phyloP scores from a whole-genome alignment of 257 asterid genomes.

The Solanum virginianum region DNA sequence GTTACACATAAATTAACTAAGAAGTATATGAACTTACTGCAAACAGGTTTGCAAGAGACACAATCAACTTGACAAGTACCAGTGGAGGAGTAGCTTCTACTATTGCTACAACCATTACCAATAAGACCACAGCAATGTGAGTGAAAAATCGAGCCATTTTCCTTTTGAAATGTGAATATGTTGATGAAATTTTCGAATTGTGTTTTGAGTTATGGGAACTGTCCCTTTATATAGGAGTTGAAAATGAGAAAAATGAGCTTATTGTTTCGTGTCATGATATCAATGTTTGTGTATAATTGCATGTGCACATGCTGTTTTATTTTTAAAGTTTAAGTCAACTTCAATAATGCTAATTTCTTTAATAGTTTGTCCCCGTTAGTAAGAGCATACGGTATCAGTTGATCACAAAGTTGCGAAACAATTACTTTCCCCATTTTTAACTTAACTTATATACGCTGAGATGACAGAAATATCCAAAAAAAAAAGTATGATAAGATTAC shows the following conservation, averaged over 20 bases:
- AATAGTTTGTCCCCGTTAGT: background rate
- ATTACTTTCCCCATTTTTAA: background rate
- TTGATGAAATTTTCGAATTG: background rate
- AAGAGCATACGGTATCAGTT: background rate
- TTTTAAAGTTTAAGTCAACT: background rate
- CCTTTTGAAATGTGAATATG: background rate
- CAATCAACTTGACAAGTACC: conserved; percentile 38
- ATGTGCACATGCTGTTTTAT: background rate
- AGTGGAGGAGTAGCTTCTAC: too few relatives aligned
- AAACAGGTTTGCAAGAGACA: conserved; percentile 46
- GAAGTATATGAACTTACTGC: too few relatives aligned
- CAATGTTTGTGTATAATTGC: background rate
- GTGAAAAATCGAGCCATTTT: background rate
- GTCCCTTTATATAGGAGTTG: background rate
- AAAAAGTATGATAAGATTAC: too few relatives aligned
- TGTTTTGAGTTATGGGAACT: background rate
- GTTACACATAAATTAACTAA: too few relatives aligned
- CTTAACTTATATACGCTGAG: background rate
- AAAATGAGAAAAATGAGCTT: background rate
- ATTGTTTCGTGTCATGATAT: background rate
- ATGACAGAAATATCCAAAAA: too few relatives aligned
- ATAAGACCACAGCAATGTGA: background rate
- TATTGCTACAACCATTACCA: too few relatives aligned
- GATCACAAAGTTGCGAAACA: background rate
- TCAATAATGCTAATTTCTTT: background rate